Conservation (phyloP, 225 moss, liverwort and hornwort genomes). For the Rhytidiadelphus loreus region DNA sequence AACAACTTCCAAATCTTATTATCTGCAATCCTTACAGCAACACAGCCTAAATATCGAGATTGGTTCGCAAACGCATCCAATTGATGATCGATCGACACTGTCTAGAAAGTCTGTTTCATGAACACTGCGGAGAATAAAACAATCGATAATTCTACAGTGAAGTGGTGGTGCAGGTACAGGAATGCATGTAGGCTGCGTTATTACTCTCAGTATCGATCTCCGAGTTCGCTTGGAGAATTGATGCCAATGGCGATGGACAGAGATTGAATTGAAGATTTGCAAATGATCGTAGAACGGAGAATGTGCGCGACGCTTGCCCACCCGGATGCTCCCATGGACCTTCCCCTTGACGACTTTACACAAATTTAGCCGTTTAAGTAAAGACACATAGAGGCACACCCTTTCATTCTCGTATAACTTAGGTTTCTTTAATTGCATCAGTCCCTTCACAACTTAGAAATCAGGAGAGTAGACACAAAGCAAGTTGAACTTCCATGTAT, state of each 20-base stretch:
- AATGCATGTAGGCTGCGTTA: background rate
- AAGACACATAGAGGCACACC: constrained; percentile 4
- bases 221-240: background rate
- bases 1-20: background rate
- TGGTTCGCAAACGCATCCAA: background rate
- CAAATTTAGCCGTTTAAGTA: background rate
- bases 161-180: background rate
- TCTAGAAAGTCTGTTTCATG: background rate
- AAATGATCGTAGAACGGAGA: background rate
- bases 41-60: background rate
- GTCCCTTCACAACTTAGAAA: background rate
- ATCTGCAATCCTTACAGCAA: background rate
- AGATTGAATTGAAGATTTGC: background rate
- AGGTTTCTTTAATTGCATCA: background rate
- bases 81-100: background rate
- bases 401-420: background rate
- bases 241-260: background rate
- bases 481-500: background rate
- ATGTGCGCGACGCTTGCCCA: constrained; percentile 32
- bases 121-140: too few relatives aligned
- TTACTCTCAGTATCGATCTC: background rate
- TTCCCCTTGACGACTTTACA: constrained; percentile 1
- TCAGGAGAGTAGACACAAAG: background rate
- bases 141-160: background rate
- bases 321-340: background rate